A percentile compares a stretch with the other conserved stretches of the same genome.
Evolutionary conservation across 1,284 basidiomycete genomes (phyloP).

Genomic region (Malassezia japonica): DNA sequence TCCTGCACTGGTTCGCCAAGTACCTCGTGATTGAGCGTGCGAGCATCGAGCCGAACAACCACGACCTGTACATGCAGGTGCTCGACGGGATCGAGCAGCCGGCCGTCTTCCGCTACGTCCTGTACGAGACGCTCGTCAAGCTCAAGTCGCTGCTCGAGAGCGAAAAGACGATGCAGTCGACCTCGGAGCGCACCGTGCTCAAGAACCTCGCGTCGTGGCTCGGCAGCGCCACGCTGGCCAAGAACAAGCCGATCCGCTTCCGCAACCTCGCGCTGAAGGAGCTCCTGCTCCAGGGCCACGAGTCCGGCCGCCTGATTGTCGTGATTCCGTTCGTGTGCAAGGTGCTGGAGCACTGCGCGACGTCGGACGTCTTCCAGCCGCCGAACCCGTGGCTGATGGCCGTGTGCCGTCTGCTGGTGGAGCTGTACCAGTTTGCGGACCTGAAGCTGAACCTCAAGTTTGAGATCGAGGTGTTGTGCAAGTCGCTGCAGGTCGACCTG

Average conservation of each 20-base stretch:
- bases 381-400: slow-evolving; percentile 99
- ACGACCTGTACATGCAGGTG: slow-evolving; percentile 85
- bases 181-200: slow-evolving; percentile 70
- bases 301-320: slow-evolving; percentile 78
- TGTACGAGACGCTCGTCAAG: slow-evolving; percentile 73
- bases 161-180: slow-evolving; percentile 74
- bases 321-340: slow-evolving; percentile 99
- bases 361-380: slow-evolving; percentile 81
- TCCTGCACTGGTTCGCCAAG: slow-evolving; percentile 78
- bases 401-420: slow-evolving; percentile 78
- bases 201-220: slow-evolving; percentile 96
- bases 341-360: slow-evolving; percentile 77
- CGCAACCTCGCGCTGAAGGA: slow-evolving; percentile 94
- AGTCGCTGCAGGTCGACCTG: slow-evolving; percentile 76
- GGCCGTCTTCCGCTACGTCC: slow-evolving; percentile 54
- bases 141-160: slow-evolving; percentile 85
- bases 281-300: slow-evolving; percentile 86
- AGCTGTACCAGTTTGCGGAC: slow-evolving; percentile 93
- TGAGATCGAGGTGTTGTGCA: slow-evolving; percentile 96
- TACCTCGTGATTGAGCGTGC: slow-evolving; percentile 94
- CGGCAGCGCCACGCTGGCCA: slow-evolving; percentile 81
- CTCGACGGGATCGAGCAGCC: slow-evolving; percentile 61
- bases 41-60: slow-evolving; percentile 93
- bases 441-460: slow-evolving; percentile 96
- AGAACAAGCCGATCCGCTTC: slow-evolving; percentile 82